phyloP scores from a whole-genome alignment of 2,329 filamentous ascomycete genomes.

The Cladosporium sp. region DNA sequence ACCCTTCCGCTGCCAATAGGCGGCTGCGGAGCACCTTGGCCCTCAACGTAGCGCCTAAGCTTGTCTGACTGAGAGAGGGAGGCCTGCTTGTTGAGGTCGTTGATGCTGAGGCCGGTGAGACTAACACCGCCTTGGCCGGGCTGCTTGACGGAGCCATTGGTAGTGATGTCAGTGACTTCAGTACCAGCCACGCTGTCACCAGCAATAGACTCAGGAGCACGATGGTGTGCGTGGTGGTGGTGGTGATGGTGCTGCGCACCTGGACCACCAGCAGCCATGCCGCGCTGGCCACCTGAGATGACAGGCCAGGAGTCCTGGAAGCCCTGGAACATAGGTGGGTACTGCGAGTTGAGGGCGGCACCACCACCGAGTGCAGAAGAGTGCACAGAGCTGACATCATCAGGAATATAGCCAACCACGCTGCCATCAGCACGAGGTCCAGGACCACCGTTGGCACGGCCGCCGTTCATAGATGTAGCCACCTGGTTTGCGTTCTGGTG shows the following conservation, averaged over 20 bases:
- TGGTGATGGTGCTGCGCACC: conserved; percentile 18
- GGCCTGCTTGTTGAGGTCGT: conserved; percentile 69
- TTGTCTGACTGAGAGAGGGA: conserved; percentile 84
- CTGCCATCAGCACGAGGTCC: conserved; percentile 67
- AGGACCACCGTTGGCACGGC: conserved; percentile 50
- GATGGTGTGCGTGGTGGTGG: conserved; percentile 23
- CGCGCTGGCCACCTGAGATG: conserved; percentile 57
- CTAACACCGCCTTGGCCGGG: conserved; percentile 78
- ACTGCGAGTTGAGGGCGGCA: conserved; percentile 60
- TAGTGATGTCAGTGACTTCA: conserved; percentile 81
- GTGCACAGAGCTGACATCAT: conserved; percentile 95
- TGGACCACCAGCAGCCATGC: conserved; percentile 57
- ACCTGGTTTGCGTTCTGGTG: conserved; percentile 68
- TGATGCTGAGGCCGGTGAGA: conserved; percentile 77
- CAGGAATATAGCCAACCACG: conserved; percentile 91
- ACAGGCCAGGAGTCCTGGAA: conserved; percentile 91
- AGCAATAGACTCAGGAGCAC: conserved; percentile 65
- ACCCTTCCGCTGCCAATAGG: conserved; percentile 54
- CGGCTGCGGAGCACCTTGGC: conserved; percentile 56
- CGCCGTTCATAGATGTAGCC: conserved; percentile 56
- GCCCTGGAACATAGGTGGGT: conserved; percentile 92
- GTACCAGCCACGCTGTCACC: conserved; percentile 92
- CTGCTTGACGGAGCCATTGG: conserved; percentile 69
- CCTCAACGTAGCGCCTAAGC: conserved; percentile 89
- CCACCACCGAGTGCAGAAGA: conserved; percentile 87